Evolutionary conservation across 2,329 filamentous ascomycete species (phyloP), one percentile per base, ranked within the genome.

Genomic region (Xylaria sp.): DNA sequence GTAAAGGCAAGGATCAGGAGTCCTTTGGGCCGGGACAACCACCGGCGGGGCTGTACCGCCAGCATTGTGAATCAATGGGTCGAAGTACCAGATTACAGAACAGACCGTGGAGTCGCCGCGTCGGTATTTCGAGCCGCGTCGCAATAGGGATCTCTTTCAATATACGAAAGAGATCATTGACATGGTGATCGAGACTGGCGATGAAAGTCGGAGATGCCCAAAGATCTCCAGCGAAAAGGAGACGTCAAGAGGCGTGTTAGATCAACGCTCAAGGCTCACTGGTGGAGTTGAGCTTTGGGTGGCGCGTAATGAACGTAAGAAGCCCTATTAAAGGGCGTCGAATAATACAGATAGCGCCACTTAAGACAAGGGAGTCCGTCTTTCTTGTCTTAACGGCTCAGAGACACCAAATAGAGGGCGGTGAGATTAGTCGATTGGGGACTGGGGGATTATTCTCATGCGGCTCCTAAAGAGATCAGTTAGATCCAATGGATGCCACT

Each of bases 1-100:
- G 75, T 75, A 19, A 79, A 59, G 37, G 71, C 70, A 23, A 79
- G 68, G 42, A 80, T 64, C 8, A 80, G 63, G 35, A 81, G 63
- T 46, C 75, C 71, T 67, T 74, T 77, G 57, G 77, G 76, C 60
- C 78, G 72, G 51, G 76, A 70, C 58, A 76, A 70, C 63, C 70
- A 67, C 52, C 71, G 69, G 55, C 70, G 70, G 39, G 70, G 69
- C 61, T 69, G 67, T 34, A 71, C 67, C 39, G 71, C 68, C 55
- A 72, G 61, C 71, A 74, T 73, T 69, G 63, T 65, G 53, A 48
- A 60, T 37, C 53, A 10, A 52, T 19, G 13, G 30, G 7, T 50
- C 18, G 50, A 35, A 42, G 23, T 42, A 18, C 47, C 55, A 72
- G 23, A 39, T 49, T 30, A 30, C 23, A 30, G 23, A 30, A 30